Conservation (phyloP, 495 filamentous ascomycete species). For the Physcia stellaris region DNA sequence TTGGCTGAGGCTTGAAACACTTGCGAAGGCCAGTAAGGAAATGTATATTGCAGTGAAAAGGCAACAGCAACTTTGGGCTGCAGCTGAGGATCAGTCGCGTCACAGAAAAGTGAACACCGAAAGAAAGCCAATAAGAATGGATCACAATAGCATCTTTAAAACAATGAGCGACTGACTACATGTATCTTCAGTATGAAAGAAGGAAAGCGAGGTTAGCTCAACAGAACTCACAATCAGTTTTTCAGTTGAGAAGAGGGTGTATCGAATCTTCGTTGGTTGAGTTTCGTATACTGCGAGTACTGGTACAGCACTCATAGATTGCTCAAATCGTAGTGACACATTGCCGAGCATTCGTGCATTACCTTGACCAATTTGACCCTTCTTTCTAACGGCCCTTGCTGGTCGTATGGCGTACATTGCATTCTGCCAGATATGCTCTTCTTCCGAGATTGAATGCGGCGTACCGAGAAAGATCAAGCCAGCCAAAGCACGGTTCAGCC, state of each 20-base stretch:
- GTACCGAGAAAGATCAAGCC: neutral
- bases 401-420: no score
- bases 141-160: neutral
- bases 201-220: neutral
- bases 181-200: neutral
- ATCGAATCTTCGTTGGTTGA: no score
- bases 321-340: no score
- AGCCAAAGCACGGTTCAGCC: neutral
- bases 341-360: no score
- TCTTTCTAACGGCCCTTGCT: no score
- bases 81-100: neutral
- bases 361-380: no score
- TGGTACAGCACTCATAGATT: no score
- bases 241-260: neutral
- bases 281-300: no score
- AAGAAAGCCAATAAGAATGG: neutral
- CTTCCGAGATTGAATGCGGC: neutral
- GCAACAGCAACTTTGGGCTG: neutral
- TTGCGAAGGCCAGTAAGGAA: no score
- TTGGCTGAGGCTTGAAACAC: no score
- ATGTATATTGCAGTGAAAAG: no score
- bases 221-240: neutral
- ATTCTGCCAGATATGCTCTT: neutral
- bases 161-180: neutral
- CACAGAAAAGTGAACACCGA: neutral